Conservation (phyloP, 2,329 filamentous ascomycete genomes). For the Cladophialophora immunda region DNA sequence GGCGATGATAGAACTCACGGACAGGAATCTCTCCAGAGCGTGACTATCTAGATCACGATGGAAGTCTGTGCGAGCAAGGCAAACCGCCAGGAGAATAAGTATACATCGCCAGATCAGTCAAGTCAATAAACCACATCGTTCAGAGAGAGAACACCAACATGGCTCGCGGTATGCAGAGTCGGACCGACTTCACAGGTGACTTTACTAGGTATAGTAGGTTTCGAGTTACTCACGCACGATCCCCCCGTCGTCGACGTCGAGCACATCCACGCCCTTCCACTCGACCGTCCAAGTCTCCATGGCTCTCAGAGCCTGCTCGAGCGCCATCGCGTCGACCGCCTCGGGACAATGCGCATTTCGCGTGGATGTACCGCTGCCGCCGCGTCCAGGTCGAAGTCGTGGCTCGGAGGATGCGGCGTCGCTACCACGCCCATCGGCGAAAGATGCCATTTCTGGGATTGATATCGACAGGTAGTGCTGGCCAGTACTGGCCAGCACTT, state of each 20-base stretch:
- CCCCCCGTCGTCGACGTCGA: background rate
- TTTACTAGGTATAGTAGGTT: background rate
- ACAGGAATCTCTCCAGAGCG: constrained; percentile 1
- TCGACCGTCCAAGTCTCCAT: background rate
- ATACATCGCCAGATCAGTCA: background rate
- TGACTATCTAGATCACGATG: background rate
- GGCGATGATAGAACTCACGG: background rate
- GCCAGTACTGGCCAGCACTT: no score
- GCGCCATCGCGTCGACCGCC: background rate
- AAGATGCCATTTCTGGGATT: no score
- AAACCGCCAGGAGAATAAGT: background rate
- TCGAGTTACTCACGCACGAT: background rate
- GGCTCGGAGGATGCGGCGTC: no score
- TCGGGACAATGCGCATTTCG: background rate
- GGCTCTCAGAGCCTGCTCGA: background rate
- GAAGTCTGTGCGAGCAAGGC: background rate
- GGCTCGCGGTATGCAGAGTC: background rate
- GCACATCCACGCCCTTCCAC: background rate
- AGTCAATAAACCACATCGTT: background rate
- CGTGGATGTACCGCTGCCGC: no score
- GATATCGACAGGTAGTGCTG: no score
- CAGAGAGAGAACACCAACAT: background rate
- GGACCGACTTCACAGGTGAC: no score
- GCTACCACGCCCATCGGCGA: no score
- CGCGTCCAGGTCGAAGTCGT: no score